Evolutionary conservation across 1,284 basidiomycete species (phyloP), one percentile per base, ranked within the genome.

Genomic region (Moesziomyces globuligerus): DNA sequence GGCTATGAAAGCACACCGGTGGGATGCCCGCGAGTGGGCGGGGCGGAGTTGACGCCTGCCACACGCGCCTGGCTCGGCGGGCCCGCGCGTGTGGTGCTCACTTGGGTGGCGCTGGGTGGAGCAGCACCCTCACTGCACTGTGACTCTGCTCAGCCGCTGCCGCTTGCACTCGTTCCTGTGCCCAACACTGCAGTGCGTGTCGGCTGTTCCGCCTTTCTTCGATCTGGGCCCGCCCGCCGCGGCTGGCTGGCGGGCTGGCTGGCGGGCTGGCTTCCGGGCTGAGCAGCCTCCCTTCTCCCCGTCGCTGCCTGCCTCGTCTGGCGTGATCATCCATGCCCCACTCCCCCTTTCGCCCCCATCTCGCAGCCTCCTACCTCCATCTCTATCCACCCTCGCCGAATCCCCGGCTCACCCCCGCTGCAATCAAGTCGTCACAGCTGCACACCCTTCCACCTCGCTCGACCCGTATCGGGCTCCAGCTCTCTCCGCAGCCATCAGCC

Each of bases 141-240:
- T n/a, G n/a, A n/a, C n/a, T n/a, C n/a, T n/a, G n/a, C n/a, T 28
- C 26, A 34, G 6, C 13, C 13, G 4, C 15, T 7, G 32, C 32
- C 15, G 32, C 32, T 10, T 34, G n/a, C n/a, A n/a, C 15, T 34
- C 32, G 11, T 29, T 34, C 11, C 32, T 34, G 32, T 34, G 32
- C 32, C 32, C 32, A 34, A 34, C 32, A 34, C 32, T 34, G 32
- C 32, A 28, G 6, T 28, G 26, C 26, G 10, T 34, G 32, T 34
- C 9, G 37, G 37, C 37, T 38, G 17, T 15, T 15, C 20, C 39
- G 21, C 44, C 44, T 25, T 46, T 28, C 44, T 46, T 23, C 24
- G 18, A 46, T 46, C 24, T 46, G 21, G 18, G 20, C 18, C 34
- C 34, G 8, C 15, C 18, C 44, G n/a, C n/a, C 34, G n/a, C n/a